Conservation (phyloP, 768 basidiomycete species). For the Leccinum subgranulosum region DNA sequence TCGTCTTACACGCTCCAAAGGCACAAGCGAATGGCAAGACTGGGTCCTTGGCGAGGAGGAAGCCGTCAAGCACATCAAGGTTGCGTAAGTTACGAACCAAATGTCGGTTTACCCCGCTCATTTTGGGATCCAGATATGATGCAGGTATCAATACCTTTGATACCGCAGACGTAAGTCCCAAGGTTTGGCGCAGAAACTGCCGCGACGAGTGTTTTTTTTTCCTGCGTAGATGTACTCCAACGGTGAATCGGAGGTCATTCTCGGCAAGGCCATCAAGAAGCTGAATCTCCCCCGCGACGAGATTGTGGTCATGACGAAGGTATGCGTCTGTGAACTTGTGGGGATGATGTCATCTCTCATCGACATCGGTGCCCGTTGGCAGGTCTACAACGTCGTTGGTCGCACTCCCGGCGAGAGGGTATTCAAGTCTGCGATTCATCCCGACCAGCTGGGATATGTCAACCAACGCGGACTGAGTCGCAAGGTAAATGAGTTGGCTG, state of each 20-base stretch:
- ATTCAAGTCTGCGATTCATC: constrained; percentile 17
- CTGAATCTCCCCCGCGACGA: constrained; percentile 64
- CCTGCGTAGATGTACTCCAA: constrained; percentile 57
- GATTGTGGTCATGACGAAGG: constrained; percentile 81
- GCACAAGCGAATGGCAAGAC: constrained; percentile 39
- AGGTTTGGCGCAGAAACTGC: background rate
- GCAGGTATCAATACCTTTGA: constrained; percentile 36
- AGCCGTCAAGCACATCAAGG: constrained; percentile 43
- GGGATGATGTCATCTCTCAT: background rate
- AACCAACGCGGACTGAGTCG: constrained; percentile 47
- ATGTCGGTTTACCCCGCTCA: background rate
- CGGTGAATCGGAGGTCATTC: constrained; percentile 60
- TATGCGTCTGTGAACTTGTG: constrained; percentile 11
- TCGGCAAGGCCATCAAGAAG: constrained; percentile 73
- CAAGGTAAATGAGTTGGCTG: constrained; percentile 36
- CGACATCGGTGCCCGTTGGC: background rate
- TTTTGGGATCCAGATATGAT: constrained; percentile 26
- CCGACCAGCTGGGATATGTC: constrained; percentile 42
- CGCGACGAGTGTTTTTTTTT: background rate
- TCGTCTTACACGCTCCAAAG: background rate
- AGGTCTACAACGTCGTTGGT: constrained; percentile 45
- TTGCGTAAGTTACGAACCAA: constrained; percentile 34
- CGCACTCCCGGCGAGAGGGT: constrained; percentile 11
- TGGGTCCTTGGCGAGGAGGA: constrained; percentile 52
- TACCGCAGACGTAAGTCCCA: constrained; percentile 30